Evolutionary conservation across 2,329 filamentous ascomycete species (phyloP), one percentile per base, ranked within the genome.

Genomic region (Arthrobotrys conoides): DNA sequence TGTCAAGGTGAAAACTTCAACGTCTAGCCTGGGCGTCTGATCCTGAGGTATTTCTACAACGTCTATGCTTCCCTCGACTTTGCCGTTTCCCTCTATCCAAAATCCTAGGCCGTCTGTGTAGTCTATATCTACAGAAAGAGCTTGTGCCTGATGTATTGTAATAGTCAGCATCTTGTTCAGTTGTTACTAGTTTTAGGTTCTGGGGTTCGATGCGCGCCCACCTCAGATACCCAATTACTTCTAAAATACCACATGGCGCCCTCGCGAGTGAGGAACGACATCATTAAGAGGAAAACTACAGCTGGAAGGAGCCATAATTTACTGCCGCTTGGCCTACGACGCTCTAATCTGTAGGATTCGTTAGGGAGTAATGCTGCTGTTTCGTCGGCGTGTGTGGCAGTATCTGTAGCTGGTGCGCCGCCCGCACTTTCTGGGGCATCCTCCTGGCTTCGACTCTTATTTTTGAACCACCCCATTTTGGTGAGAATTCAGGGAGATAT

Each of bases 241-340:
- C 48, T 46, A 49, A 72, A 78, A 41, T 33, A 69, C 68, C 75
- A 78, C 14, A 59, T 30, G 1, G 75, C 44, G 9, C 68, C 71
- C 33, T 71, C 49, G 20, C 71, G 63, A 3, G 68, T 78, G 18
- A 78, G 36, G 46, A 78, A 65, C 16, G 66, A 72, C 68, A 78
- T 78, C n/a, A 69, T 36, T 27, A 78, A 51, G 1, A 78, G 48
- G 24, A 78, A 78, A 14, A 71, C 41, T 9, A 78, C 30, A 3
- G 75, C 75, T 20, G 75, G 75, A 9, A 78, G 46, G 14, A 78
- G 55, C 75, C 75, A 78, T 57, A 78, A 22, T 27, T 49, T 51
- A 20, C 75, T 78, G 10, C 63, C 33, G 24, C 75, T 78, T 0
- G 68, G 75, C 36, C 68, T 66, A 14, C 53, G 65, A 10, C 66